Evolutionary conservation across 331 rosid species (phyloP), one percentile per base, ranked within the genome.

Genomic region (Spiraea crenata): DNA sequence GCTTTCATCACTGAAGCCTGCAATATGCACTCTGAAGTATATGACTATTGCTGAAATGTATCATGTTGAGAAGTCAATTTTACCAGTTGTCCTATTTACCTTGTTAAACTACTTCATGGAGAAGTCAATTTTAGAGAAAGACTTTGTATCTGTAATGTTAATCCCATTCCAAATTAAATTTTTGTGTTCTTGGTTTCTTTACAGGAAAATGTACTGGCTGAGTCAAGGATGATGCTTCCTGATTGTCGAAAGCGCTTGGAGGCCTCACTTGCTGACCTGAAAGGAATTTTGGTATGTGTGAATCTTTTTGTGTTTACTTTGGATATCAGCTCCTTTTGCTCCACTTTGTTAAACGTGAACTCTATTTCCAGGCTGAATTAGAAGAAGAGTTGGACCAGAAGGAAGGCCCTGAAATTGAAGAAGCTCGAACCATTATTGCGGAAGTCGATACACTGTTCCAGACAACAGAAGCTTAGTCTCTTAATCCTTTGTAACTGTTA

Each of bases 211-310:
- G 98, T 92, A 74, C 73, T 92, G 75, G 98, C 89, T 37, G 98
- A 92, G 85, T 92, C 96, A 68, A 86, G 96, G 85, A 92, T 88
- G 98, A 92, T 90, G 98, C 82, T 92, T 72, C 98, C 98, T 0
- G 96, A 92, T 59, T 92, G 93, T 61, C 85, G 66, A 77, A 92
- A 86, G 88, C 95, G 98, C 80, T 86, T 92, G 40, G 96, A 90
- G 82, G 82, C 89, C 3, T 75, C 96, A 68, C 58, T 91, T 68
- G 87, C 81, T 17, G 96, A 87, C 68, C 81, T 92, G 59, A 90
- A 88, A 83, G 89, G 79, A 77, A 51, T 63, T 69, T 54, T 92
- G 96, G 96, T 89, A 61, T 47, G 49, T 50, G 1, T 20, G 57
- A 45, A 56, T 74, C 67, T 16, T 70, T 45, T 35, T 55, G 17